Base-by-base conservation (phyloP, 805 yeast species). In the Ogataea wickerhamii region DNA sequence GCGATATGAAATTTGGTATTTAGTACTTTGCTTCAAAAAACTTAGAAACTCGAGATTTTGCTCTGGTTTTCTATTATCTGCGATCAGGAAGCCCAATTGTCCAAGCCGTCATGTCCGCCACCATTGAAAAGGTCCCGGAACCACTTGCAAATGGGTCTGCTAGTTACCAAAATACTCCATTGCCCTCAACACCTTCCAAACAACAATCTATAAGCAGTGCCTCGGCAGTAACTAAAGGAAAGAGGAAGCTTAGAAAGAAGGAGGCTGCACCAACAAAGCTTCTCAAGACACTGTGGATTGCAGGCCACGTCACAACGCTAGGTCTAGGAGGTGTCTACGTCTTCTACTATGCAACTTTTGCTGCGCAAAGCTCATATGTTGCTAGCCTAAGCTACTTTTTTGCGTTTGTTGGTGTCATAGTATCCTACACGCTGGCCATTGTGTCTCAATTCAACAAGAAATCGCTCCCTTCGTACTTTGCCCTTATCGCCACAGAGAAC, bases 401-500 rank as follows among this genome's bases (percentile, higher is more conserved):
- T 28, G 56, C 82, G 5, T 62, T 83, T 12, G 31, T 76, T 5
- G 89, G 89, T 12, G 72, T 78, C 1, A 53, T 74, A 25, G 36
- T 63, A 10, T 68, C 88, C 4, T 71, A 78, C 49, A 44, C 70
- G 1, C 63, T 79, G 29, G 71, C 86, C 1, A 64, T 77, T 36
- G 51, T 71, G 22, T 80, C 81, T 32, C 77, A 76, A 47, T 80
- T 79, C 63, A 80, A 80, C 18, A 65, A 76, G 14, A 64, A 68
- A 20, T 50, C 66, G 4, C 67, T 72, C 36, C 94, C 95, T 5
- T 70, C 80, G 4, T 70, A 78, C 54, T 72, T 73, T 39, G 76
- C 80, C 4, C 64, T 88, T 55, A 54, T 86, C 38, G 79, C 88
- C 7, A 76, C 87, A 18, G 87, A 78, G 48, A 84, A 85, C 56